phyloP scores from a whole-genome alignment of 805 yeast species.

The Lachancea quebecensis region DNA sequence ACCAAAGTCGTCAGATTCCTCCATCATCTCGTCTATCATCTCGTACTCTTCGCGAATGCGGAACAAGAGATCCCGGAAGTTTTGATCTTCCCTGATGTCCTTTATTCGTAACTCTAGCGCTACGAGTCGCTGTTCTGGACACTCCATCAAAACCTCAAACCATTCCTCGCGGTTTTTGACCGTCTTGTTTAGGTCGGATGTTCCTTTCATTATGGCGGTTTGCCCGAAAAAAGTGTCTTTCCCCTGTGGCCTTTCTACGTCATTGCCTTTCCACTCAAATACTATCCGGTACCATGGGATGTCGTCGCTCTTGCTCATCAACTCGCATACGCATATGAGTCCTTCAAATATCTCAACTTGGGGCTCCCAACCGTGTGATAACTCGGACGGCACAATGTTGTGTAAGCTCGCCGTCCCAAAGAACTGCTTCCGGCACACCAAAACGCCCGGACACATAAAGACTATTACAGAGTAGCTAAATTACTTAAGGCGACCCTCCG shows the following conservation, averaged over 20 bases:
- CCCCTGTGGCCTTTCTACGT: neutral
- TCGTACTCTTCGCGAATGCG: constrained; percentile 27
- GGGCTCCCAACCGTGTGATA: constrained; percentile 11
- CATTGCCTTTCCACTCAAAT: constrained; percentile 12
- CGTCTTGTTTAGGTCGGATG: constrained; percentile 13
- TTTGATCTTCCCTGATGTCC: constrained; percentile 13
- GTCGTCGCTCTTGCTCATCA: constrained; percentile 7
- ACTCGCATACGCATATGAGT: constrained; percentile 15
- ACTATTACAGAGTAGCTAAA: no score
- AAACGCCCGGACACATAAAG: neutral
- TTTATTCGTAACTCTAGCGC: constrained; percentile 18
- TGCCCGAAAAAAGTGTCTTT: constrained; percentile 14
- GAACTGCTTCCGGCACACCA: constrained; percentile 9
- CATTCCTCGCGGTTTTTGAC: constrained; percentile 13
- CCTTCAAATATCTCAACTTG: constrained; percentile 18
- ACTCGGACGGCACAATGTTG: constrained; percentile 18
- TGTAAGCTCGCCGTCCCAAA: constrained; percentile 13
- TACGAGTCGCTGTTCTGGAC: constrained; percentile 12
- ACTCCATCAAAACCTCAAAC: constrained; percentile 16
- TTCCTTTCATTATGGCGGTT: constrained; percentile 17
- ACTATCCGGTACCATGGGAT: constrained; percentile 16
- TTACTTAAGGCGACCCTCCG: no score
- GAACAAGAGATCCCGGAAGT: constrained; percentile 21
- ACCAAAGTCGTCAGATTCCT: constrained; percentile 11
- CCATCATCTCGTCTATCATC: constrained; percentile 23